These are phyloP conservation scores for Euphorbia schlechtendalii DNA, from an alignment of 441 rosid species.

Conservation along the genomic window DNA sequence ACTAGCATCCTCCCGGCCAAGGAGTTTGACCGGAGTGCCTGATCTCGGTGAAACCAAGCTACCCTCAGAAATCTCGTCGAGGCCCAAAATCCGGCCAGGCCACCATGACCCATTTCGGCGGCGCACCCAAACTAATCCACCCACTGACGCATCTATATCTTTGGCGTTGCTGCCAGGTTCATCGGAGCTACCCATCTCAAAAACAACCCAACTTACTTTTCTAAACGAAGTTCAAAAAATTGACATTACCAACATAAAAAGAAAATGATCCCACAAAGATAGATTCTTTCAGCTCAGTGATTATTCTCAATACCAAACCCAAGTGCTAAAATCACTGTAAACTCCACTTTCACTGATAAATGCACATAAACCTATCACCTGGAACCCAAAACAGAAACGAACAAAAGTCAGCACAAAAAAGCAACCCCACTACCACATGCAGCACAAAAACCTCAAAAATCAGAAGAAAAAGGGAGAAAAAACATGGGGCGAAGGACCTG, in stretches of 20 bases:
- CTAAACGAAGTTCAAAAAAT: not conserved
- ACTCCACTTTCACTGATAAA: constrained; percentile 23
- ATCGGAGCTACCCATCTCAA: constrained; percentile 74
- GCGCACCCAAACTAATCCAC: constrained; percentile 97
- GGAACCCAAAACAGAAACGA: constrained; percentile 22
- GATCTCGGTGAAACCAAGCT: constrained; percentile 73
- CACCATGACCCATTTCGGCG: constrained; percentile 99
- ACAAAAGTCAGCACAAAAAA: constrained; percentile 13
- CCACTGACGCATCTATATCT: constrained; percentile 76
- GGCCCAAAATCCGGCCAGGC: constrained; percentile 86
- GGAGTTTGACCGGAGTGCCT: constrained; percentile 94
- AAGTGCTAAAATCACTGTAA: constrained; percentile 16
- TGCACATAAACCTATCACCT: constrained; percentile 28
- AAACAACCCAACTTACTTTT: constrained; percentile 23
- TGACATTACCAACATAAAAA: constrained; percentile 9
- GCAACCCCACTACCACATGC: constrained; percentile 39
- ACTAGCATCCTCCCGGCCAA: constrained; percentile 89
- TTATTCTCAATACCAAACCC: constrained; percentile 19
- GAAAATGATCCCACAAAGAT: not conserved
- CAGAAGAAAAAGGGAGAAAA: constrained; percentile 5
- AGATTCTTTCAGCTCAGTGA: constrained; percentile 26
- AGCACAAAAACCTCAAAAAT: constrained; percentile 19
- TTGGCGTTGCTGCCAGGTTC: constrained; percentile 39
- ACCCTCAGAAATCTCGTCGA: constrained; percentile 60
- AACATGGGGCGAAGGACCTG: constrained; percentile 15